phyloP scores from a whole-genome alignment of 306 rosid species.

The Echinosophora koreensis region DNA sequence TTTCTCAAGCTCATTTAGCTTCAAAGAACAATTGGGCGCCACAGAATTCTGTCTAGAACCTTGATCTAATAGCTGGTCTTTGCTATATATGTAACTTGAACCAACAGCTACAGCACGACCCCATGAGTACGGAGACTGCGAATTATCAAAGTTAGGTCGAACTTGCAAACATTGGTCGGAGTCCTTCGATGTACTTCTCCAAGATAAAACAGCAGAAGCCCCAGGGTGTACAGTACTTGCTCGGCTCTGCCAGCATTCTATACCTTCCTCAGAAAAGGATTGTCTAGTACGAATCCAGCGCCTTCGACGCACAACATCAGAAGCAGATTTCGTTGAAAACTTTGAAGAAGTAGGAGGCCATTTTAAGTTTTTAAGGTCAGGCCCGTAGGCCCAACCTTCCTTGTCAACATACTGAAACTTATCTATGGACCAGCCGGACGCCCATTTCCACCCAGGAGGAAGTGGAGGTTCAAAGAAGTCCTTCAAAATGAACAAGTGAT shows the following conservation, averaged over 20 bases:
- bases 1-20: slow-evolving; percentile 89
- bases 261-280: slow-evolving; percentile 48
- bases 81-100: slow-evolving; percentile 75
- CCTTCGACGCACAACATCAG: slow-evolving; percentile 77
- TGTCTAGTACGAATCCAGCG: slow-evolving; percentile 78
- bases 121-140: slow-evolving; percentile 74
- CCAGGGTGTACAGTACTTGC: slow-evolving; percentile 68
- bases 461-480: slow-evolving; percentile 91
- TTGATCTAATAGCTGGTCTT: slow-evolving; percentile 76
- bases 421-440: slow-evolving; percentile 75
- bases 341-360: slow-evolving; percentile 82
- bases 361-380: slow-evolving; percentile 59
- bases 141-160: slow-evolving; percentile 70
- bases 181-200: slow-evolving; percentile 81
- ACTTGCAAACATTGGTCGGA: slow-evolving; percentile 79
- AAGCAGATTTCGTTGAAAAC: slow-evolving; percentile 60
- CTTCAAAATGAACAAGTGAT: slow-evolving; percentile 56
- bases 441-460: slow-evolving; percentile 83
- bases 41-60: slow-evolving; percentile 64
- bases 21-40: slow-evolving; percentile 61
- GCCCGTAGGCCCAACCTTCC: slow-evolving; percentile 89
- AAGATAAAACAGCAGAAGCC: slow-evolving; percentile 72
- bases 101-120: slow-evolving; percentile 70
- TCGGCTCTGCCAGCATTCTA: slow-evolving; percentile 53
- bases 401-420: slow-evolving; percentile 75